Percentiles rank a stretch among this genome's conserved stretches.
phyloP scores from a whole-genome alignment of 139 green algal species.

The Deuterostichococcus epilithicus region DNA sequence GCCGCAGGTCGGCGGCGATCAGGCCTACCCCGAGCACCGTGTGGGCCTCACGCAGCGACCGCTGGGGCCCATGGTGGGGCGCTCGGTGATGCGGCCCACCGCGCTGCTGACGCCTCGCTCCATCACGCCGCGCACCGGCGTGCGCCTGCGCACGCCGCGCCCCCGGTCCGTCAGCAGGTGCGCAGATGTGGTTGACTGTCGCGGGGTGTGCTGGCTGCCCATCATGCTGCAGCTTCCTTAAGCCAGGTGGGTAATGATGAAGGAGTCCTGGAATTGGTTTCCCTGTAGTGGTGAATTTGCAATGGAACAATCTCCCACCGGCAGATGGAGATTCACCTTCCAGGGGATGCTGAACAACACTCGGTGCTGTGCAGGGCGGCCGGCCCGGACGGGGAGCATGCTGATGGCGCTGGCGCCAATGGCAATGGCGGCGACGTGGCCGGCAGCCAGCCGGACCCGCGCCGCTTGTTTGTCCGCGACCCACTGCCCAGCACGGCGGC shows the following conservation, averaged over 20 bases:
- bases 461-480: conserved; percentile 76
- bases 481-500: conserved; percentile 50
- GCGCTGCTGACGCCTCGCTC: conserved; percentile 61
- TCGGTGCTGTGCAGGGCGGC: not conserved
- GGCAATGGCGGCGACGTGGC: no score
- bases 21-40: conserved; percentile 23
- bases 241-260: no score
- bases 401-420: not conserved
- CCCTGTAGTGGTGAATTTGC: no score
- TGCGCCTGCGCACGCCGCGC: conserved; percentile 32
- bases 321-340: no score
- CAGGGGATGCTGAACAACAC: not conserved
- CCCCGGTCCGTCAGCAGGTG: conserved; percentile 10
- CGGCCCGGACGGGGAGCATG: not conserved
- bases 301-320: no score
- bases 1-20: conserved; percentile 18
- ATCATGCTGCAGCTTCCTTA: no score
- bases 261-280: no score
- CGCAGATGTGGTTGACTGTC: not conserved
- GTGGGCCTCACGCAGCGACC: conserved; percentile 67
- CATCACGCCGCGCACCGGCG: conserved; percentile 53
- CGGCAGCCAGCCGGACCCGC: conserved; percentile 48
- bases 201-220: no score
- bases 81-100: conserved; percentile 20
- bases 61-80: not conserved